A percentile compares a stretch with the other conserved stretches of the same genome.
These are phyloP conservation scores for Macrotyloma uniflorum DNA, from an alignment of 306 rosid genomes.

Conservation along the genomic window DNA sequence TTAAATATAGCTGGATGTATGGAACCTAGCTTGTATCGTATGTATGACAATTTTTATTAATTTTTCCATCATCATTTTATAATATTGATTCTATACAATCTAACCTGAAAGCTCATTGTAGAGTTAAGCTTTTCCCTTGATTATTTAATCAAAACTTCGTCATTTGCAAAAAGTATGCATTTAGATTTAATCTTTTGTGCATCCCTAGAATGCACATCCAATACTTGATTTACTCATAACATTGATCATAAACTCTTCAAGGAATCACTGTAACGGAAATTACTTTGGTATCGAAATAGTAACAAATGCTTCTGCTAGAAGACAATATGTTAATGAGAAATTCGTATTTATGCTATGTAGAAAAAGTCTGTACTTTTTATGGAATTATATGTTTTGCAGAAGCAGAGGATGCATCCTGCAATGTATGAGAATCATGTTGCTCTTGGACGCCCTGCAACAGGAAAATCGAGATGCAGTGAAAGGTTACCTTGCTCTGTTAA, in stretches of 20 bases:
- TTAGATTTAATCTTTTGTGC: not conserved
- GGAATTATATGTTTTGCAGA: slow-evolving; percentile 64
- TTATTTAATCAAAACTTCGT: not conserved
- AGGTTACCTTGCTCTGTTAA: slow-evolving; percentile 47
- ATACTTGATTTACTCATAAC: slow-evolving; percentile 6
- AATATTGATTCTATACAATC: not conserved
- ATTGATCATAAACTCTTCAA: slow-evolving; percentile 17
- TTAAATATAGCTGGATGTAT: not conserved
- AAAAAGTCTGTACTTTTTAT: slow-evolving; percentile 1
- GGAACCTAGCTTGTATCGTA: not conserved
- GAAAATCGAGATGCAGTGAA: slow-evolving; percentile 60
- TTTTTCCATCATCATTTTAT: not conserved
- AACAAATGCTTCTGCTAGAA: slow-evolving; percentile 22
- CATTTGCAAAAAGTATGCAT: not conserved
- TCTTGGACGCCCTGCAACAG: slow-evolving; percentile 40
- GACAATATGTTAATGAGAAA: slow-evolving; percentile 1
- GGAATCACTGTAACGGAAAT: slow-evolving; percentile 23
- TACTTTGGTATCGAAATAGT: slow-evolving; percentile 23
- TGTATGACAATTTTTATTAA: not conserved
- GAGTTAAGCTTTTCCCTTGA: not conserved
- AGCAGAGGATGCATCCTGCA: slow-evolving; percentile 78
- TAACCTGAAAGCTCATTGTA: not conserved
- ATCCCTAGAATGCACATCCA: not conserved
- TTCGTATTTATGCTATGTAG: slow-evolving; percentile 14
- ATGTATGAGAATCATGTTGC: slow-evolving; percentile 71